Evolutionary conservation across 2,329 filamentous ascomycete species (phyloP), one percentile per base, ranked within the genome.

Genomic region (Scytalidium lignicola): DNA sequence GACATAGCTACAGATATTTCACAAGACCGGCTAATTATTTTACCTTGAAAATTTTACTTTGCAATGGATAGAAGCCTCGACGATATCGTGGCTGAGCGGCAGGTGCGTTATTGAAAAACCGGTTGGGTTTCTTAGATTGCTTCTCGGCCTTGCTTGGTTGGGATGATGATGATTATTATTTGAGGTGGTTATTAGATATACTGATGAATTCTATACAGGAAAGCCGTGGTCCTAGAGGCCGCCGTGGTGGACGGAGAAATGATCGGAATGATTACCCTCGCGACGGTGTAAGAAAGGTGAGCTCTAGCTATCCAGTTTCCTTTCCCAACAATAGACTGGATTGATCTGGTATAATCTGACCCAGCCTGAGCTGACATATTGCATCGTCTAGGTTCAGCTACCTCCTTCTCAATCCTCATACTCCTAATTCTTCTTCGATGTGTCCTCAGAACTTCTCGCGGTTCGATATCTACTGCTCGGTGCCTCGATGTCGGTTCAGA

Each of bases 231-330:
- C 57, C 61, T 26, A 32, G 49, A 53, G 59, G 58, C 53, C 56
- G 60, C 52, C 56, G 61, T 50, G 61, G 59, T 52, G 60, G 58
- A 45, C 62, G 60, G 48, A 63, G 62, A 56, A 58, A 58, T 55
- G 63, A 62, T 41, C 55, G 62, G 41, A 63, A 55, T 55, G 74
- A 75, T 43, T 85, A 79, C 61, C 86, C 87, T 64, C 85, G 88
- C 72, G 88, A 93, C 72, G 88, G 88, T 71, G 80, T 92, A 67
- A 91, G 85, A 90, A 95, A 95, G 90, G 90, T 92, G 68, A 42
- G 64, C 51, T 26, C 19, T 18, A 20, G 37, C 15, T 9, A 3
- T 13, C 13, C 18, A 37, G n/a, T 23, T 46, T 40, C 3, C 17
- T 23, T 9, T 43, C 43, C 39, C 29, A 32, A 41, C 26, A n/a